Conservation (phyloP, 345 rosid species). For the Carallia brachiata region DNA sequence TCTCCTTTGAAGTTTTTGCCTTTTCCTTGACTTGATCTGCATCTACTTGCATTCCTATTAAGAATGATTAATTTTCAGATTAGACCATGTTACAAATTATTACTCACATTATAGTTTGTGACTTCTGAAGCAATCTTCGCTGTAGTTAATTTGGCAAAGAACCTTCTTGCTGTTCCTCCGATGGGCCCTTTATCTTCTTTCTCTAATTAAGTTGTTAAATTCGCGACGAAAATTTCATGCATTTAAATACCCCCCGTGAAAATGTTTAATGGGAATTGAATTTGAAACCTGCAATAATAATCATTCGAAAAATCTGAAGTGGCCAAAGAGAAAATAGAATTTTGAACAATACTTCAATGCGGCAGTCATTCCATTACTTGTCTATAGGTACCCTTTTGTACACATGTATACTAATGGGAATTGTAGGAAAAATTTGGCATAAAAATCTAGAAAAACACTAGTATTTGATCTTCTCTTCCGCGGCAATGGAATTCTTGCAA, state of each 20-base stretch:
- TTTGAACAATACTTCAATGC: background rate
- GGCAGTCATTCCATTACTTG: background rate
- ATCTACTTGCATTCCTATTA: background rate
- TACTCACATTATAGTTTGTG: no score
- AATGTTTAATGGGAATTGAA: no score
- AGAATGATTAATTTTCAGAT: no score
- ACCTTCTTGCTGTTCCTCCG: no score
- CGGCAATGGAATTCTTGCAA: slow-evolving; percentile 81
- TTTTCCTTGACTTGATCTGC: background rate
- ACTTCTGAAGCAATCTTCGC: no score
- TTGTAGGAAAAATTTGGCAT: background rate
- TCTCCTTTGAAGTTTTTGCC: background rate
- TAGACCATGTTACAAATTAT: no score
- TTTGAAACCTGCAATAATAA: no score
- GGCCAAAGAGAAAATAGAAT: background rate
- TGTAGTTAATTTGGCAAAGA: no score
- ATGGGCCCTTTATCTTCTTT: no score
- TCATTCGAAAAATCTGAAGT: background rate
- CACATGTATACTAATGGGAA: slow-evolving; percentile 9
- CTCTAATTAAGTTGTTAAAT: no score
- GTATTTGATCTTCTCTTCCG: slow-evolving; percentile 30
- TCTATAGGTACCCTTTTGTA: background rate
- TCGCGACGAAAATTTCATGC: no score
- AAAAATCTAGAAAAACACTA: background rate
- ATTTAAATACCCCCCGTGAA: no score